Conservation (phyloP, 2,329 filamentous ascomycete genomes). For the Alternaria conjuncta region DNA sequence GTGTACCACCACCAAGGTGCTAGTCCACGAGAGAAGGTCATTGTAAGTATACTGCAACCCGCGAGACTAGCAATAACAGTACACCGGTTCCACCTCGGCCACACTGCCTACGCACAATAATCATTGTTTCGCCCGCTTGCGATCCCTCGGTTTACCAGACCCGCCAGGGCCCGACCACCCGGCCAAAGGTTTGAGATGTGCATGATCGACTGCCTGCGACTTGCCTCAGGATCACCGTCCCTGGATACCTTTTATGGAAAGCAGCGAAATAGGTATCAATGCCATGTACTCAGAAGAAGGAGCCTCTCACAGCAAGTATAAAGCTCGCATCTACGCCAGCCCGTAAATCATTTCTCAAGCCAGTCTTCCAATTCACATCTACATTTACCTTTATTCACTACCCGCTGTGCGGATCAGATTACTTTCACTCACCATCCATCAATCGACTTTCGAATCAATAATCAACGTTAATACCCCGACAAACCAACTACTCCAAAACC, state of each 20-base stretch:
- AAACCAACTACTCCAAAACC: too few species aligned
- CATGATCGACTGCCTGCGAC: constrained; percentile 1
- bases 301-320: neutral
- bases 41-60: neutral
- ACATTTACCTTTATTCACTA: constrained; percentile 15
- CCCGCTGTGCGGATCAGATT: constrained; percentile 19
- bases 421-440: constrained; percentile 17
- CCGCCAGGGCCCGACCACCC: neutral
- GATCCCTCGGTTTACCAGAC: constrained; percentile 1
- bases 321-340: neutral
- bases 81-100: neutral
- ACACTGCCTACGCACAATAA: constrained; percentile 1
- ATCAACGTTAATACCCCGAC: neutral
- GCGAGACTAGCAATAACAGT: neutral
- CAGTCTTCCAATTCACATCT: constrained; percentile 20
- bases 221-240: constrained; percentile 7
- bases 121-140: neutral
- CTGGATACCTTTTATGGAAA: neutral
- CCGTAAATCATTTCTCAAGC: constrained; percentile 7
- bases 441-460: neutral
- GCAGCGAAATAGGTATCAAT: constrained; percentile 1
- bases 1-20: neutral
- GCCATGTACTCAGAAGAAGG: neutral
- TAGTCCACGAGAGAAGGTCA: neutral
- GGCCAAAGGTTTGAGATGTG: constrained; percentile 8